These are phyloP conservation scores for Hypholoma sublateritium DNA, from an alignment of 768 basidiomycete genomes.

Conservation along the genomic window DNA sequence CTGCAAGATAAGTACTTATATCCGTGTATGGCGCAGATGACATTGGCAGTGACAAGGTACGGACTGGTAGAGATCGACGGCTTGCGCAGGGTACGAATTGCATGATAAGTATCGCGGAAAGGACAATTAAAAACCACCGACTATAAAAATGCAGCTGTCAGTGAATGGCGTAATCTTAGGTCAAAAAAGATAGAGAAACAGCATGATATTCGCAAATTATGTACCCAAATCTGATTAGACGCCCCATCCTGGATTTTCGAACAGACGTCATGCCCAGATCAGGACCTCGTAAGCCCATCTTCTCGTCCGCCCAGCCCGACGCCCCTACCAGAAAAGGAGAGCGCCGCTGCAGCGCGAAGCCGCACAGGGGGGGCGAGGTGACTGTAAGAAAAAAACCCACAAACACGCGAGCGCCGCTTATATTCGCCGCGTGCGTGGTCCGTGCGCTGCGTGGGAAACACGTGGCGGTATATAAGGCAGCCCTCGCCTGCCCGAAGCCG, in stretches of 20 bases:
- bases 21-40: too few relatives aligned
- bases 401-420: constrained; percentile 21
- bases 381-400: constrained; percentile 27
- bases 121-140: neutral
- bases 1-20: too few relatives aligned
- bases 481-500: neutral
- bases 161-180: too few relatives aligned
- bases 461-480: constrained; percentile 16
- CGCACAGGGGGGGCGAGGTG: constrained; percentile 27
- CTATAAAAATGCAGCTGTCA: neutral
- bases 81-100: too few relatives aligned
- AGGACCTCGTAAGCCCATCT: constrained; percentile 41
- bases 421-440: constrained; percentile 23
- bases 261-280: constrained; percentile 73
- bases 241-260: constrained; percentile 41
- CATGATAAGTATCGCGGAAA: too few relatives aligned
- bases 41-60: too few relatives aligned
- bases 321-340: constrained; percentile 17
- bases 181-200: neutral
- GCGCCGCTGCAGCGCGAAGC: constrained; percentile 11
- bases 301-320: constrained; percentile 38
- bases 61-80: too few relatives aligned
- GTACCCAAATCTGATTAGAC: constrained; percentile 76
- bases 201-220: constrained; percentile 17
- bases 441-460: constrained; percentile 21